Evolutionary conservation across 1,139 yeast genomes (phyloP).

Genomic region (Saccharomyces hybrid): DNA sequence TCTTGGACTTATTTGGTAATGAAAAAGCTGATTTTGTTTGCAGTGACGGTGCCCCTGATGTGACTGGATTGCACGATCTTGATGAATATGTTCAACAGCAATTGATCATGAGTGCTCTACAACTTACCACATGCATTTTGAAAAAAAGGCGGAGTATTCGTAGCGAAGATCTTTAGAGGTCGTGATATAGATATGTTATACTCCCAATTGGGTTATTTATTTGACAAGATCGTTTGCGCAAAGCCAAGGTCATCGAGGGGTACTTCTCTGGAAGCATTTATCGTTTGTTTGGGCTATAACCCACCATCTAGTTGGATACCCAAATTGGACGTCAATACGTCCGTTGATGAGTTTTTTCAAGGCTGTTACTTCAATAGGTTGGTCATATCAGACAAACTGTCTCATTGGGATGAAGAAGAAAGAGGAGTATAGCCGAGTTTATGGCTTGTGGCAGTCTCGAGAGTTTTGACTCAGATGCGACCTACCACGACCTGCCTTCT

Average conservation of each 20-base stretch:
- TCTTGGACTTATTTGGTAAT: slow-evolving; percentile 77
- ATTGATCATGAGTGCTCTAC: slow-evolving; percentile 79
- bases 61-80: slow-evolving; percentile 90
- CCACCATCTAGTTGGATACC: slow-evolving; percentile 85
- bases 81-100: slow-evolving; percentile 97
- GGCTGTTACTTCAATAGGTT: slow-evolving; percentile 54
- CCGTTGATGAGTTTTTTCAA: slow-evolving; percentile 78
- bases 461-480: slow-evolving; percentile 89
- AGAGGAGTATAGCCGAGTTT: slow-evolving; percentile 73
- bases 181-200: slow-evolving; percentile 88
- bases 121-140: slow-evolving; percentile 78
- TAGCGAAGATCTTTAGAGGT: slow-evolving; percentile 93
- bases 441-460: slow-evolving; percentile 89
- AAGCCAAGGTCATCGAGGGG: slow-evolving; percentile 94
- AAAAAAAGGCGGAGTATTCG: slow-evolving; percentile 85
- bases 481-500: slow-evolving; percentile 44
- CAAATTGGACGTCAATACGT: slow-evolving; percentile 44
- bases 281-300: slow-evolving; percentile 80
- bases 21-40: slow-evolving; percentile 92
- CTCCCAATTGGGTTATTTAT: slow-evolving; percentile 76
- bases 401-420: slow-evolving; percentile 46
- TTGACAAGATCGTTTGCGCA: slow-evolving; percentile 84
- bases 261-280: slow-evolving; percentile 84
- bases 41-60: slow-evolving; percentile 98
- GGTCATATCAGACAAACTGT: slow-evolving; percentile 35